These are phyloP conservation scores for Bryoerythrophyllum caledonicum DNA, from an alignment of 225 moss, liverwort and hornwort genomes.

Conservation along the genomic window DNA sequence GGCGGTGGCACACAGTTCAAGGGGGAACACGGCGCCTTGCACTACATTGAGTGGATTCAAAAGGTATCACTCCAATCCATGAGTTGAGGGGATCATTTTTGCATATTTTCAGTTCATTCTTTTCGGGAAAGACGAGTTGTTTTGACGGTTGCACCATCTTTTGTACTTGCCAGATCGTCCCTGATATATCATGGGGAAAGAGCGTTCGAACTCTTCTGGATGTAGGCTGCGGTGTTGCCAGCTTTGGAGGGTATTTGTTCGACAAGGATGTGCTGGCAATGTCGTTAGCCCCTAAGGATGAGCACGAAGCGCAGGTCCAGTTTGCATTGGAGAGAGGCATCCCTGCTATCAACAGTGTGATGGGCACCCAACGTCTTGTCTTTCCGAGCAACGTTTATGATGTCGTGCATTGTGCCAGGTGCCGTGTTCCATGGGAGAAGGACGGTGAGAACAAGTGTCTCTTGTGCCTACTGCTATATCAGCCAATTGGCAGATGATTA, in stretches of 20 bases:
- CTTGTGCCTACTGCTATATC: background rate
- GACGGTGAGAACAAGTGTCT: constrained; percentile 43
- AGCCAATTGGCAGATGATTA: background rate
- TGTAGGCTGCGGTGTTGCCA: constrained; percentile 92
- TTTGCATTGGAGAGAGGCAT: constrained; percentile 91
- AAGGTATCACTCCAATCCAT: constrained; percentile 22
- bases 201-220: constrained; percentile 68
- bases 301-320: constrained; percentile 93
- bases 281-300: constrained; percentile 93
- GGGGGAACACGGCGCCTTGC: constrained; percentile 40
- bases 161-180: constrained; percentile 38
- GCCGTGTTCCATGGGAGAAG: constrained; percentile 78
- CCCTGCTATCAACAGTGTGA: constrained; percentile 75
- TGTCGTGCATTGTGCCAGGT: constrained; percentile 82
- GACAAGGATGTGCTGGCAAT: constrained; percentile 77
- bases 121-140: background rate
- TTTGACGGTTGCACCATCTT: background rate
- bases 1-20: constrained; percentile 62
- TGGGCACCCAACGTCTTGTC: constrained; percentile 81
- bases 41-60: constrained; percentile 51
- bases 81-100: background rate
- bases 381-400: constrained; percentile 89
- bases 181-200: constrained; percentile 75
- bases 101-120: background rate
- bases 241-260: constrained; percentile 85